Conservation (phyloP, 768 basidiomycete species). For the Tephrocybe sp. region DNA sequence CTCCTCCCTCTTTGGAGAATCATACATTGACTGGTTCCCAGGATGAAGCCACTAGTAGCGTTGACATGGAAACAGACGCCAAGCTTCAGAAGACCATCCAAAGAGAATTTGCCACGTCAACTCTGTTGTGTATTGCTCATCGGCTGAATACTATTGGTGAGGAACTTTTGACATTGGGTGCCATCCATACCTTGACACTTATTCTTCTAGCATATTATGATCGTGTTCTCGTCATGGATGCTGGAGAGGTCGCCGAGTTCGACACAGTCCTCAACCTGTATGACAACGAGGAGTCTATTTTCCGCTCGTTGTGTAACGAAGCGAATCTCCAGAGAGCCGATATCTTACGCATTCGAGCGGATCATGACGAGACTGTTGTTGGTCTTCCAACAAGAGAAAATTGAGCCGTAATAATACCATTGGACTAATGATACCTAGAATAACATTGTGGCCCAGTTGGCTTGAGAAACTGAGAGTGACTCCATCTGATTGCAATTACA, state of each 20-base stretch:
- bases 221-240: slow-evolving; percentile 69
- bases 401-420: no score
- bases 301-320: slow-evolving; percentile 67
- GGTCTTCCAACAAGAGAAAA: no score
- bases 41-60: slow-evolving; percentile 63
- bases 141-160: slow-evolving; percentile 53
- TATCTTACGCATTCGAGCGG: slow-evolving; percentile 48
- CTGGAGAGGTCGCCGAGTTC: slow-evolving; percentile 68
- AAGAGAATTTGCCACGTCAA: slow-evolving; percentile 52
- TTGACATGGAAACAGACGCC: slow-evolving; percentile 60
- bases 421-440: no score
- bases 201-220: slow-evolving; percentile 52
- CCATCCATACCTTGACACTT: slow-evolving; percentile 4
- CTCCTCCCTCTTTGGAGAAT: not conserved
- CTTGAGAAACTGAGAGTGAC: no score
- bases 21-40: slow-evolving; percentile 14
- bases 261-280: slow-evolving; percentile 69
- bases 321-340: slow-evolving; percentile 52
- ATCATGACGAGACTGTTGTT: slow-evolving; percentile 15
- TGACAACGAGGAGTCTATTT: slow-evolving; percentile 58
- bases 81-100: slow-evolving; percentile 63
- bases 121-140: slow-evolving; percentile 55
- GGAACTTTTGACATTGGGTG: slow-evolving; percentile 4
- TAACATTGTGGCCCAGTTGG: no score
- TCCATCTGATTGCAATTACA: no score